Evolutionary conservation across 2,329 filamentous ascomycete species (phyloP).

Genomic region (Fusarium fracticaudum): DNA sequence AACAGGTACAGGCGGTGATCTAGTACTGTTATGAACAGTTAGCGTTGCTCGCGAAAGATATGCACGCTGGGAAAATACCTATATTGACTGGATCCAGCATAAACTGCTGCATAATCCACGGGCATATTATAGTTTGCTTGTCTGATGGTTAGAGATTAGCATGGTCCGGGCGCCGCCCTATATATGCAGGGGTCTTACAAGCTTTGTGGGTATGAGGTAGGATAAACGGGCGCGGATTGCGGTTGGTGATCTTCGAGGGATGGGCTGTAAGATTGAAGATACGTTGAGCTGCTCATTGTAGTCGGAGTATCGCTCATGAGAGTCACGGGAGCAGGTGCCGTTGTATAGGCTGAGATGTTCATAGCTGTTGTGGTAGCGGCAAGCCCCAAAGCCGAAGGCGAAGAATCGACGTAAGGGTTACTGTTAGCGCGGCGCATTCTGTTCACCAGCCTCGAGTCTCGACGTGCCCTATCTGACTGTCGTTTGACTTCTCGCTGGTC

Average conservation of each 20-base stretch:
- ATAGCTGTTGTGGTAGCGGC: conserved; percentile 55
- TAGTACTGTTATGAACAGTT: conserved; percentile 46
- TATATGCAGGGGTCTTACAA: conserved; percentile 47
- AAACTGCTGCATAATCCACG: conserved; percentile 55
- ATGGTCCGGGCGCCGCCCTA: conserved; percentile 40
- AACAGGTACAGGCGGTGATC: conserved; percentile 51
- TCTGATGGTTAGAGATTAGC: conserved; percentile 44
- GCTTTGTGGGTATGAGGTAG: conserved; percentile 48
- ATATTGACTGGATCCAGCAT: conserved; percentile 49
- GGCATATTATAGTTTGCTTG: conserved; percentile 53
- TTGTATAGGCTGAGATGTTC: conserved; percentile 61
- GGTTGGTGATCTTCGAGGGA: conserved; percentile 56
- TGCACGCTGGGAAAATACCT: conserved; percentile 47
- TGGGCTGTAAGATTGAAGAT: conserved; percentile 61
- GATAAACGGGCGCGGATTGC: conserved; percentile 48
- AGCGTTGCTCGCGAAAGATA: conserved; percentile 15
- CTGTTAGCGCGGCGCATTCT: conserved; percentile 63
- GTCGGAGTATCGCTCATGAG: conserved; percentile 61
- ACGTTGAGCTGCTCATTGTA: conserved; percentile 54
- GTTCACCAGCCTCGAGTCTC: conserved; percentile 64
- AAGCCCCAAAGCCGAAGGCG: conserved; percentile 44
- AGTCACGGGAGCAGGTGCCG: conserved; percentile 60
- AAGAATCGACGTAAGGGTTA: conserved; percentile 54
- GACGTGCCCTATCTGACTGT: conserved; percentile 67
- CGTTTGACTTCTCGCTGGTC: conserved; percentile 71